Evolutionary conservation across 768 basidiomycete genomes (phyloP), one percentile per base, ranked within the genome.

Genomic region (Agaricus sinodeliciosus): DNA sequence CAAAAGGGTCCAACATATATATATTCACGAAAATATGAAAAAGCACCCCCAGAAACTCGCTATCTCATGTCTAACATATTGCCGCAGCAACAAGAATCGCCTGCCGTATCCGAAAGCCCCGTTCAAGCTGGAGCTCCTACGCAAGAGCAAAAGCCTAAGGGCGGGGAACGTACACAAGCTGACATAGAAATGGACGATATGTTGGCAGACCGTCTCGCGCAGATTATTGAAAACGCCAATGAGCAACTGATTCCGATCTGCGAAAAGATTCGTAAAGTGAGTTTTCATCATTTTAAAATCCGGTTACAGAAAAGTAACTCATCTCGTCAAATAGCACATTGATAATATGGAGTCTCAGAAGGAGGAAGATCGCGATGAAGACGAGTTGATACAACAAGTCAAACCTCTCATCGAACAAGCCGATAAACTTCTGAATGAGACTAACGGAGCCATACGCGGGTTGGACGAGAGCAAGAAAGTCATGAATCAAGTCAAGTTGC

Each of bases 351-450:
- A 68, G 27, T 59, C 59, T 2, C 57, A 63, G 43, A 67, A 68
- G 31, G 64, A 68, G 40, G 71, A 72, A 18, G 69, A 71, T 43
- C 63, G 68, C 9, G 62, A 69, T 52, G 68, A 71, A 47, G 60
- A 36, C 12, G 66, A 66, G 35, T 64, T 72, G 13, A 66, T 72
- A 22, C 62, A 67, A 44, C 60, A 65, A 43, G 70, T 72, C 45
- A 63, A 62, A 36, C 70, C 71, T 3, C 63, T 71, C 25, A 58
- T 72, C 37, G 61, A 69, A 37, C 70, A 71, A 51, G 69, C 67
- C 1, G 67, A 70, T 55, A 68, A 66, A 57, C 67, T 67, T 47
- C 47, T 72, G 18, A 67, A 69, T 51, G 71, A 72, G 58, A 70
- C 71, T 0, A 66, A 67, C 37, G 71, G 71, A 12, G 60, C 64